Base-by-base conservation (phyloP, 2,329 filamentous ascomycete species). In the Aspergillus sp. region DNA sequence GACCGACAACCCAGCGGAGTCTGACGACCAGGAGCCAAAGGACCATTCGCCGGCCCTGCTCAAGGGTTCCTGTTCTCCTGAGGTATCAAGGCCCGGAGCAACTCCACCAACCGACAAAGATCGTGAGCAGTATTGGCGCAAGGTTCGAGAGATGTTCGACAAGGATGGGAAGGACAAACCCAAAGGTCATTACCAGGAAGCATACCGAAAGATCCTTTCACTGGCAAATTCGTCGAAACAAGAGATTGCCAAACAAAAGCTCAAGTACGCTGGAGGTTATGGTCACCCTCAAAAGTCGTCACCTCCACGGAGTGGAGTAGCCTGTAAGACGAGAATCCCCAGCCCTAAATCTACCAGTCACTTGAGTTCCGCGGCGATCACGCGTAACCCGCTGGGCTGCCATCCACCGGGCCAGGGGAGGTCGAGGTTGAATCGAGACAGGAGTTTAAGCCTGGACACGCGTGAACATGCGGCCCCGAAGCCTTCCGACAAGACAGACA, bases 291-390 rank as follows among this genome's bases (percentile, higher is more conserved):
- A 53, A 13, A 54, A 55, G 17, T 11, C 35, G 11, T 45, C 30
- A 4, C 26, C 26, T 30, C 42, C 32, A 1, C 56, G 67, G 46
- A 69, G 66, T 24, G 64, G 63, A 10, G 74, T 68, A 52, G 60
- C 67, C 19, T 62, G 69, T n/a, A 65, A 67, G 24, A 71, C 72
- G 1, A 68, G 69, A 4, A 65, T 75, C 6, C 60, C 73, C 5
- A 73, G 66, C 32, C 71, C 73, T 9, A 67, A 55, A 41, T 52
- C 64, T 46, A 67, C 64, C 43, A 55, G 49, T 38, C 50, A 36
- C 6, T 13, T 14, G 45, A 62, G 55, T 20, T 52, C 56, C 26
- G 60, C 59, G 8, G 58, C 56, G 9, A 62, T 52, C 24, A 45
- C 59, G 16, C 55, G 54, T 8, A 55, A 54, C 16, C 44, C 53